Evolutionary conservation across 83 land plant genomes (phyloP).

Genomic region (Isoetes engelmannii): DNA sequence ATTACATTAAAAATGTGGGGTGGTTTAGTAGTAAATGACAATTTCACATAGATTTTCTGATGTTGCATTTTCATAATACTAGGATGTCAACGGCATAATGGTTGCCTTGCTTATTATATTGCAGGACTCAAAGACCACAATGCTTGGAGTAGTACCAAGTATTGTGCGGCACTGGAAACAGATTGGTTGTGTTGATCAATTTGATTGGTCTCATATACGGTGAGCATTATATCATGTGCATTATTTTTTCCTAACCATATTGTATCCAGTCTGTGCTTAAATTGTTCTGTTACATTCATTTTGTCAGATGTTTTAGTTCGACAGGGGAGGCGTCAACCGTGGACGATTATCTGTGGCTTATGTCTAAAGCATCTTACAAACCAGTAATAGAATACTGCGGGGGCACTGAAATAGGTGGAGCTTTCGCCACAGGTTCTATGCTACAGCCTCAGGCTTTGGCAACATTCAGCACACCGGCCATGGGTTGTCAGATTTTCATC

Average conservation of each 20-base stretch:
- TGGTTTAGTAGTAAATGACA: no score
- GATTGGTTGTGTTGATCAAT: slow-evolving; percentile 43
- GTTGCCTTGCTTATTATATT: not conserved
- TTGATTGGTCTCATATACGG: slow-evolving; percentile 88
- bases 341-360: slow-evolving; percentile 92
- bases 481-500: slow-evolving; percentile 85
- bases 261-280: not conserved
- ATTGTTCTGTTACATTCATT: not conserved
- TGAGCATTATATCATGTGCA: slow-evolving; percentile 24
- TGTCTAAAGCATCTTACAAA: slow-evolving; percentile 80
- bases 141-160: slow-evolving; percentile 95
- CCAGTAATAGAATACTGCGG: slow-evolving; percentile 98
- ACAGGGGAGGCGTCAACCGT: slow-evolving; percentile 93
- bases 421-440: slow-evolving; percentile 74
- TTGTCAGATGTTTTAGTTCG: slow-evolving; percentile 77
- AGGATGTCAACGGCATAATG: no score
- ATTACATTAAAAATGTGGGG: no score
- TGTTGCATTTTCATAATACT: no score
- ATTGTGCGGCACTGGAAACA: slow-evolving; percentile 83
- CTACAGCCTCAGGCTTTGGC: slow-evolving; percentile 78
- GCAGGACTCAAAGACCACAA: slow-evolving; percentile 89
- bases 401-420: slow-evolving; percentile 96
- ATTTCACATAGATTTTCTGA: no score
- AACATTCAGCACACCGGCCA: slow-evolving; percentile 88
- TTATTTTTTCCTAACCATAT: not conserved